Conservation (phyloP, 176 grass and related monocot genomes). For the Ensete glaucum region DNA sequence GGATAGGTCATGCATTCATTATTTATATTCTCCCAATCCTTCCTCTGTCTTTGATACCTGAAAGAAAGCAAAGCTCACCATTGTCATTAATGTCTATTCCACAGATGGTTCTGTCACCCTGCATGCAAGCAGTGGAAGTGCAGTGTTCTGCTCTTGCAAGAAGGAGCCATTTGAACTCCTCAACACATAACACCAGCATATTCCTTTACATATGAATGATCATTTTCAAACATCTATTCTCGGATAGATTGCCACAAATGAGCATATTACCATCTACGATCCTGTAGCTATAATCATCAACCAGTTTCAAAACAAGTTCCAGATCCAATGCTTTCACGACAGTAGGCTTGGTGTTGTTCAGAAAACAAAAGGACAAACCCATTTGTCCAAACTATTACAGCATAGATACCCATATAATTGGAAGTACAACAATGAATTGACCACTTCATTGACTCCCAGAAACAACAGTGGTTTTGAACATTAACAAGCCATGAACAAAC, state of each 20-base stretch:
- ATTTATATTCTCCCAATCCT: background rate
- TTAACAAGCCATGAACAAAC: conserved; percentile 22
- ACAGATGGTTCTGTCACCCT: background rate
- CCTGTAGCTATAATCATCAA: too few relatives aligned
- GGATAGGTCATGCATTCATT: background rate
- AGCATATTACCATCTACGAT: too few relatives aligned
- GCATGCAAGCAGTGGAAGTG: background rate
- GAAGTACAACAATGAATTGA: background rate
- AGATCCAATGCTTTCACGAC: background rate
- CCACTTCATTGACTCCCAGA: background rate
- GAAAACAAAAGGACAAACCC: background rate
- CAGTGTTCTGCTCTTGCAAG: background rate
- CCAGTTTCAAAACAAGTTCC: background rate
- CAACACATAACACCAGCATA: background rate
- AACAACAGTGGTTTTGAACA: background rate
- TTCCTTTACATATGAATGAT: too few relatives aligned
- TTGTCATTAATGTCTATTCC: background rate
- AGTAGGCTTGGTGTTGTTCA: background rate
- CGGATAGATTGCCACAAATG: too few relatives aligned
- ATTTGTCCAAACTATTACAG: background rate
- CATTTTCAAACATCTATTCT: too few relatives aligned
- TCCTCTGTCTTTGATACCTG: background rate
- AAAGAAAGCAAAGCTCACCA: background rate
- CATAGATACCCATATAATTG: background rate
- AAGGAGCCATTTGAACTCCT: background rate